Conservation (phyloP, 1,139 yeast species). For the Lodderomyces orthopsilosis region DNA sequence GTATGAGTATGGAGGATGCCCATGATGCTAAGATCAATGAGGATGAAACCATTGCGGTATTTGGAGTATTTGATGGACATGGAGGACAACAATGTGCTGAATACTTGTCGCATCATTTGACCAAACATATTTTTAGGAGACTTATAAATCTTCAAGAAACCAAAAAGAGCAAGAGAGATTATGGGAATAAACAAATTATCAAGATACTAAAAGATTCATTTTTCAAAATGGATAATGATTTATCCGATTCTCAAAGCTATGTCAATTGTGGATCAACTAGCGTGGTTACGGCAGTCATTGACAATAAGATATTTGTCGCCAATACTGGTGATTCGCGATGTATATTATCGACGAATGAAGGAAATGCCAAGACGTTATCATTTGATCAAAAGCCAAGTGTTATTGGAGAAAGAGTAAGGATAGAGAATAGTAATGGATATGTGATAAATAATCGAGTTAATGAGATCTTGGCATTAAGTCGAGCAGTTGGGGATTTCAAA, state of each 20-base stretch:
- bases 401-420: slow-evolving; percentile 71
- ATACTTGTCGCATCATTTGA: slow-evolving; percentile 48
- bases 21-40: slow-evolving; percentile 49
- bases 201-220: slow-evolving; percentile 51
- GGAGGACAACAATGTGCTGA: slow-evolving; percentile 67
- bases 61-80: slow-evolving; percentile 80
- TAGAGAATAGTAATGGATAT: slow-evolving; percentile 72
- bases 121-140: slow-evolving; percentile 28
- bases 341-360: slow-evolving; percentile 45
- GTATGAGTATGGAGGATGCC: slow-evolving; percentile 78
- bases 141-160: slow-evolving; percentile 18
- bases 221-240: slow-evolving; percentile 53
- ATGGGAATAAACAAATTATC: slow-evolving; percentile 3
- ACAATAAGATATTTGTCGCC: slow-evolving; percentile 54
- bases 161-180: slow-evolving; percentile 10
- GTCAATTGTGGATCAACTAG: slow-evolving; percentile 69
- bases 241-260: slow-evolving; percentile 41
- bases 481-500: slow-evolving; percentile 77
- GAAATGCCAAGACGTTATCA: slow-evolving; percentile 61
- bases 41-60: slow-evolving; percentile 51
- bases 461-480: slow-evolving; percentile 66
- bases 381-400: slow-evolving; percentile 77
- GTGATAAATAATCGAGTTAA: slow-evolving; percentile 68
- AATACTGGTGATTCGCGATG: slow-evolving; percentile 78
- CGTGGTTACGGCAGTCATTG: slow-evolving; percentile 51